These are phyloP conservation scores for Aspergillus sp. DNA, from an alignment of 2,329 filamentous ascomycete species.

Conservation along the genomic window DNA sequence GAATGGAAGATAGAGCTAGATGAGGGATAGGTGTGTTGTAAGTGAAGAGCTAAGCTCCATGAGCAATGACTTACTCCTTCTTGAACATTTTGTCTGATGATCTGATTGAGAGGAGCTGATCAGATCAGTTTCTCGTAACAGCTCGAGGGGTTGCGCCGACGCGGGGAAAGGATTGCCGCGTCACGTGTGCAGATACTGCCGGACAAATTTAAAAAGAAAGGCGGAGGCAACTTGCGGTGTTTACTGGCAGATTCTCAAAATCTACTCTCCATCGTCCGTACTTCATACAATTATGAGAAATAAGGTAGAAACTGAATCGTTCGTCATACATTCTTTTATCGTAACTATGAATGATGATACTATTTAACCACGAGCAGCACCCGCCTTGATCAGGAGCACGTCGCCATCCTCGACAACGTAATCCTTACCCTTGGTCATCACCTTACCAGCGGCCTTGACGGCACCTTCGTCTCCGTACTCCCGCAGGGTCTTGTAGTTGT, in stretches of 20 bases:
- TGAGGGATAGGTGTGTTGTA: too few species aligned
- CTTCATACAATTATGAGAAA: not conserved
- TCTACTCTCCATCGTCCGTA: not conserved
- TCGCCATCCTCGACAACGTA: slow-evolving; percentile 64
- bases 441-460: slow-evolving; percentile 90
- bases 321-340: not conserved
- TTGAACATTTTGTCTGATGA: slow-evolving; percentile 70
- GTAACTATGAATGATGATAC: slow-evolving; percentile 2
- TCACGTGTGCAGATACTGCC: not conserved
- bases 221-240: not conserved
- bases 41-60: too few species aligned
- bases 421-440: slow-evolving; percentile 98
- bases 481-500: slow-evolving; percentile 79
- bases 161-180: slow-evolving; percentile 14
- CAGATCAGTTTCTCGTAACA: not conserved
- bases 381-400: slow-evolving; percentile 77
- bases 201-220: not conserved
- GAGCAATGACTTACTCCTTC: slow-evolving; percentile 67
- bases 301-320: not conserved
- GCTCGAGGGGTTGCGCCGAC: not conserved
- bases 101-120: slow-evolving; percentile 2
- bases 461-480: slow-evolving; percentile 85
- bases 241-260: not conserved
- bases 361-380: slow-evolving; percentile 48
- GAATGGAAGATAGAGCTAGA: too few species aligned